A percentile compares a stretch with the other conserved stretches of the same genome.
Conservation (phyloP, 305 asterid species). For the Fraxinus platypoda region DNA sequence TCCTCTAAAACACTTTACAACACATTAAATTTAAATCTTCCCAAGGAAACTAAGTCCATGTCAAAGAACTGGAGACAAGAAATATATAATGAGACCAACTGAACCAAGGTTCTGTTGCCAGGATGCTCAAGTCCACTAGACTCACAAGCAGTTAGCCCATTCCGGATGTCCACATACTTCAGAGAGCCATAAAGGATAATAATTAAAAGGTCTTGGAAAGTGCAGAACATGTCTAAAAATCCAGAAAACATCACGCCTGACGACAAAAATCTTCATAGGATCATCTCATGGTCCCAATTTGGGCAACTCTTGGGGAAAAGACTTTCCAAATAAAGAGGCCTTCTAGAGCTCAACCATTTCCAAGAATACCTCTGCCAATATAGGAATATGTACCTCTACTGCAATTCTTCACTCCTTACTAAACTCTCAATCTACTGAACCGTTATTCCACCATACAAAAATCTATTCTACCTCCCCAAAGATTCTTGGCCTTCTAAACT, state of each 20-base stretch:
- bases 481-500: neutral
- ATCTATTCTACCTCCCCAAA: neutral
- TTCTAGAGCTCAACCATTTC: neutral
- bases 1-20: neutral
- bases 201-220: neutral
- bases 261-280: neutral
- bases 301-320: neutral
- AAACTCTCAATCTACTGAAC: neutral
- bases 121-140: neutral
- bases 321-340: neutral
- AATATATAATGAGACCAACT: neutral
- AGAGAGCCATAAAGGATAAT: neutral
- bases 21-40: neutral
- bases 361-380: neutral
- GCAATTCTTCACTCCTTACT: neutral
- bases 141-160: constrained; percentile 12
- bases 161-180: neutral
- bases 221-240: neutral
- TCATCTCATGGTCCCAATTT: constrained; percentile 1
- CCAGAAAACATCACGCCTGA: neutral
- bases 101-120: neutral
- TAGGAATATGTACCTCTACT: neutral
- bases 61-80: neutral
- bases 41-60: constrained; percentile 13
- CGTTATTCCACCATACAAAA: neutral